Percentiles rank a stretch among this genome's conserved stretches.
These are phyloP conservation scores for Coelastrella sp. DNA, from an alignment of 139 green algal species.

Conservation along the genomic window DNA sequence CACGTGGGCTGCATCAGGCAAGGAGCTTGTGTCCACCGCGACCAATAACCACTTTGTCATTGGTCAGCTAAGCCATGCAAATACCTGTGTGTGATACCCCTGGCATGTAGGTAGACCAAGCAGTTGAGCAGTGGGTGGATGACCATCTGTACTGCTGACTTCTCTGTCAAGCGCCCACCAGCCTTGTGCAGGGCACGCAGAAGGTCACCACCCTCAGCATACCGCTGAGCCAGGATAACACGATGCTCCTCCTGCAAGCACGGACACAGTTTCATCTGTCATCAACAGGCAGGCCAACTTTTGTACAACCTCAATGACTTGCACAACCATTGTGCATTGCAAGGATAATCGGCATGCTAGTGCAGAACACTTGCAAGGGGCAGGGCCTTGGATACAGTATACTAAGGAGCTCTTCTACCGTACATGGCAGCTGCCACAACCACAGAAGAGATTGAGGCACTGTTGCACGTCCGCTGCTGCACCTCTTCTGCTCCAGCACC, in stretches of 20 bases:
- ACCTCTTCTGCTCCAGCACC: not conserved
- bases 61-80: no score
- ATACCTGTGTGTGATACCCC: conserved; percentile 57
- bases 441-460: no score
- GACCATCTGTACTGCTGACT: conserved; percentile 44
- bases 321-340: no score
- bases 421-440: no score
- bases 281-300: not conserved
- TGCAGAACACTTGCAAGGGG: no score
- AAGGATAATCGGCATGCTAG: no score
- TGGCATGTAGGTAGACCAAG: conserved; percentile 65
- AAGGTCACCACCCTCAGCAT: conserved; percentile 41
- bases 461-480: no score
- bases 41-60: no score
- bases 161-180: conserved; percentile 39
- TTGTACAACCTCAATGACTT: not conserved
- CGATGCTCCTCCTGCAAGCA: conserved; percentile 41
- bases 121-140: conserved; percentile 54
- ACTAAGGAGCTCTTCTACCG: no score
- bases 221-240: conserved; percentile 41
- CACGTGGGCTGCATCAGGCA: no score
- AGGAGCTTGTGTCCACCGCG: no score
- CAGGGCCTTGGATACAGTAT: no score
- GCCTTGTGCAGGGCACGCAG: conserved; percentile 36
- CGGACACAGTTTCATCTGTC: not conserved